Base-by-base conservation (phyloP, 257 asterid genomes). In the Avicennia marina region DNA sequence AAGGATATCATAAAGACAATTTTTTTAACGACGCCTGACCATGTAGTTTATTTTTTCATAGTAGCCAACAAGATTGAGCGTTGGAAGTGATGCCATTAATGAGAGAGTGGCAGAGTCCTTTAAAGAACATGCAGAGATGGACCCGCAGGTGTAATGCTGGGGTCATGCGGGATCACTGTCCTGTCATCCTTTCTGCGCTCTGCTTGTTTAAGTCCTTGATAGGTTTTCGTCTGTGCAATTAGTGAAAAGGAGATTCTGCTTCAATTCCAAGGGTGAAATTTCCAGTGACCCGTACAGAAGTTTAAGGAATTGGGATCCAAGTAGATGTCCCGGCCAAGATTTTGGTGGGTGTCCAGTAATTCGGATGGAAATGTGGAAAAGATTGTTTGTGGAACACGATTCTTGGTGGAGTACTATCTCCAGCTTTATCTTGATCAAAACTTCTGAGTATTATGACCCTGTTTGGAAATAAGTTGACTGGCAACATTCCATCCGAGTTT, bases 211-310 rank as follows among this genome's bases (percentile, higher is more conserved):
- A 72, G 32, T 60, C 69, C 69, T 43, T 62, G 42, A 2, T 57
- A 11, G 55, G n/a, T 29, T 39, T 1, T 53, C 4, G 90, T 77
- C 51, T 76, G 83, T 51, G 69, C 86, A 40, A 63, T 87, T 46
- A 75, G 90, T 54, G 96, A 91, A 65, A 85, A 83, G 75, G 96
- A 88, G 82, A 85, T 91, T 72, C 64, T 88, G 68, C 95, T 88
- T 71, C 90, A 81, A 72, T 91, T 91, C n/a, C 66, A 91, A 86
- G 81, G 93, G 87, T 17, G 80, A 80, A 53, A 78, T 91, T 77
- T 64, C 95, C 7, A 81, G 56, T 72, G 98, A 91, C 78, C 98
- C 98, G 65, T 85, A 17, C 65, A 64, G 63, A 74, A 78, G 81
- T 81, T 81, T 91, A 75, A 67, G 68, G 13, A 63, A 79, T 67